Evolutionary conservation across 768 basidiomycete genomes (phyloP).

Genomic region (Omphalotus guepiniiformis): DNA sequence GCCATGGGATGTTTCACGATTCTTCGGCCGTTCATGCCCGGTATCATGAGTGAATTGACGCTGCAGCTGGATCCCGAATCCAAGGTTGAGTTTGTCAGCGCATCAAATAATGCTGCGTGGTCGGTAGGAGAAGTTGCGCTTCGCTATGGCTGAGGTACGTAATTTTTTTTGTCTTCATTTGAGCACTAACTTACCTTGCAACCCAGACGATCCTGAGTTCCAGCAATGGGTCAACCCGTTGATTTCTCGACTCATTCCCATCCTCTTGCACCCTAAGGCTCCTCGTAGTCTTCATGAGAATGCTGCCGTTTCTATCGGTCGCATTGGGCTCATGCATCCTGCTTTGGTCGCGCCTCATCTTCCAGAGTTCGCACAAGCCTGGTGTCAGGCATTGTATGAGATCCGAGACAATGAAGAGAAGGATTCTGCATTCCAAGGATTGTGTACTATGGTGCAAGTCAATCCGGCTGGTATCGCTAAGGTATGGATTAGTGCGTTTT

Average conservation of each 20-base stretch:
- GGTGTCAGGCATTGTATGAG: constrained; percentile 96
- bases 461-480: constrained; percentile 95
- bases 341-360: constrained; percentile 82
- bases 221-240: constrained; percentile 86
- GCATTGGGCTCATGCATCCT: constrained; percentile 92
- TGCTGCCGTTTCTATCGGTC: constrained; percentile 97
- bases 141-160: constrained; percentile 76
- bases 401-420: constrained; percentile 99
- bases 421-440: constrained; percentile 95
- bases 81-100: constrained; percentile 88
- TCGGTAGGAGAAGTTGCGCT: constrained; percentile 96
- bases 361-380: constrained; percentile 86
- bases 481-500: constrained; percentile 43
- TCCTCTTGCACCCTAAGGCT: constrained; percentile 86
- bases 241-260: constrained; percentile 86
- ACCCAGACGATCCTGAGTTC: constrained; percentile 74
- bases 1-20: constrained; percentile 93
- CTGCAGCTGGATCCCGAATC: constrained; percentile 90
- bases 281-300: constrained; percentile 95
- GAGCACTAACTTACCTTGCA: constrained; percentile 9
- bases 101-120: constrained; percentile 99
- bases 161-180: constrained; percentile 1
- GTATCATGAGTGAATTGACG: constrained; percentile 87
- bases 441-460: constrained; percentile 91
- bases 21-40: constrained; percentile 79